Percentiles rank a stretch among this genome's conserved stretches.
Conservation (phyloP, 1,139 yeast genomes). For the Saccharomyces uvarum region DNA sequence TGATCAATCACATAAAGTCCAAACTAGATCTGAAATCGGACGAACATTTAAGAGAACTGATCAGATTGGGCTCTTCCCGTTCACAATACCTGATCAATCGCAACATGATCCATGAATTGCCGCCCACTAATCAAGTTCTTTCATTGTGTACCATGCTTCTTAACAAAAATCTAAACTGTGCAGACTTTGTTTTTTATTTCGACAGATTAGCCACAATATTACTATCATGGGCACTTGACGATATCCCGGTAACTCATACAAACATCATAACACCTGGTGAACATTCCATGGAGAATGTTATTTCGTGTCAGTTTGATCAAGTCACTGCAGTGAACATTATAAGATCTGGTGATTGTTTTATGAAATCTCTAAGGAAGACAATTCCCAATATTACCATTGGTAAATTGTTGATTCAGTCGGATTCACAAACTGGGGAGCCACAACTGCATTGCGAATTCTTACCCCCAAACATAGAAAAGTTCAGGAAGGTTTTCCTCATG, state of each 20-base stretch:
- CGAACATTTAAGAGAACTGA: constrained; percentile 46
- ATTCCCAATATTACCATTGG: constrained; percentile 77
- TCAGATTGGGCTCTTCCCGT: constrained; percentile 28
- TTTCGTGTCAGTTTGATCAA: constrained; percentile 36
- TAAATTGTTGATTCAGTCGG: constrained; percentile 78
- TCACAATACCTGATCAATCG: constrained; percentile 15
- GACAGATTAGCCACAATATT: constrained; percentile 69
- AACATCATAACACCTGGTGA: constrained; percentile 43
- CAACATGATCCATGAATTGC: constrained; percentile 34
- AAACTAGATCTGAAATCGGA: constrained; percentile 60
- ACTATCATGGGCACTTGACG: constrained; percentile 58
- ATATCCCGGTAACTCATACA: constrained; percentile 29
- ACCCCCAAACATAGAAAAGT: constrained; percentile 34
- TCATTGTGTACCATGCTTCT: constrained; percentile 70
- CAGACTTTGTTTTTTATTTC: constrained; percentile 79
- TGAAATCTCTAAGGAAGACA: constrained; percentile 64
- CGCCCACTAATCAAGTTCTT: constrained; percentile 56
- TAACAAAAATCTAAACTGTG: constrained; percentile 47
- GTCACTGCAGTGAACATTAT: constrained; percentile 71
- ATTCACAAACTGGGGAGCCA: constrained; percentile 86
- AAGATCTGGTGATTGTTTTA: constrained; percentile 89
- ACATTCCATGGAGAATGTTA: constrained; percentile 36
- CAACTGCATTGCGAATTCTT: constrained; percentile 72
- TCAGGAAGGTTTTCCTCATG: constrained; percentile 53
- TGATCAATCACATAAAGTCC: constrained; percentile 71